These are phyloP conservation scores for Penicillium thymicola DNA, from an alignment of 2,329 filamentous ascomycete genomes.

Conservation along the genomic window DNA sequence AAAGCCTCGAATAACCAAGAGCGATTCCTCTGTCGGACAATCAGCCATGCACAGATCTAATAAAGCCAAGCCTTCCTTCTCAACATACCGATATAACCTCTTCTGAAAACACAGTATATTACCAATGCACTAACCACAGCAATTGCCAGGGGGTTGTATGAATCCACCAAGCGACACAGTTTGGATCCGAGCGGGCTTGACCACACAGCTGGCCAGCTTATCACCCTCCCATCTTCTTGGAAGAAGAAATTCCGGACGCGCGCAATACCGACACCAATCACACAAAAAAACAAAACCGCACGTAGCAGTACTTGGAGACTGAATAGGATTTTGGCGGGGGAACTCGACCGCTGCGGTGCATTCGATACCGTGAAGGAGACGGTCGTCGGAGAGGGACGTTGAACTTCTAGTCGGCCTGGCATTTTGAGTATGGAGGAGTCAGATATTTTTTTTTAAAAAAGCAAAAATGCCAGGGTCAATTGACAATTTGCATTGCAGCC, in stretches of 20 bases:
- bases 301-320: slow-evolving; percentile 46
- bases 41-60: not conserved
- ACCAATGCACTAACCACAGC: slow-evolving; percentile 38
- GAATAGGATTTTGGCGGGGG: slow-evolving; percentile 46
- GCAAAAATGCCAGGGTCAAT: not conserved
- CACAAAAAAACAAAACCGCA: slow-evolving; percentile 41
- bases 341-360: slow-evolving; percentile 52
- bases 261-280: slow-evolving; percentile 37
- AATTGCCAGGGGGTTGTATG: slow-evolving; percentile 44
- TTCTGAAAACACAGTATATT: slow-evolving; percentile 46
- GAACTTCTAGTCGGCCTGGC: slow-evolving; percentile 52
- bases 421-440: slow-evolving; percentile 42
- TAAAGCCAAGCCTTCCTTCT: not conserved
- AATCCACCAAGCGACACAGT: slow-evolving; percentile 37
- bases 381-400: slow-evolving; percentile 75
- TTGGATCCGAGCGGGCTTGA: slow-evolving; percentile 31
- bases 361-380: slow-evolving; percentile 90
- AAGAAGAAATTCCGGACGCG: slow-evolving; percentile 32
- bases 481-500: slow-evolving; percentile 4
- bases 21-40: slow-evolving; percentile 67
- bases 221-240: slow-evolving; percentile 22
- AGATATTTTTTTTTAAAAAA: not conserved
- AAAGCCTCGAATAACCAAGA: slow-evolving; percentile 82
- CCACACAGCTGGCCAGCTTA: slow-evolving; percentile 35
- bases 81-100: slow-evolving; percentile 50